phyloP scores from a whole-genome alignment of 1,284 basidiomycete genomes.

The Baeospora myosura region DNA sequence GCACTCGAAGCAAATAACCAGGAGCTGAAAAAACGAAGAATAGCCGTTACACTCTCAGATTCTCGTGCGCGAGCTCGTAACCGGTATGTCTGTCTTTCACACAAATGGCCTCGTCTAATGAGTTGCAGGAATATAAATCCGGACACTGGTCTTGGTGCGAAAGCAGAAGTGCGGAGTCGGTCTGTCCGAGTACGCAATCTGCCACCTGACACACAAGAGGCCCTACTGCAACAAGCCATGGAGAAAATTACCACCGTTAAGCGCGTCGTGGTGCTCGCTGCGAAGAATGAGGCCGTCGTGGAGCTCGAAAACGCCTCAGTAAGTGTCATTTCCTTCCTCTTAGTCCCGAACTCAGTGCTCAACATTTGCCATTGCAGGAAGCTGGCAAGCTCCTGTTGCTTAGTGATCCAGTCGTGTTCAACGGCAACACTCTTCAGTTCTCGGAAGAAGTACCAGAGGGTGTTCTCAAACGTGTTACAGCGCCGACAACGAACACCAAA shows the following conservation, averaged over 20 bases:
- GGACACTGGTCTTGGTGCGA: conserved; percentile 50
- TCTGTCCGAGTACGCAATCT: conserved; percentile 72
- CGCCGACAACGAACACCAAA: conserved; percentile 31
- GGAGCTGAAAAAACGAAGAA: conserved; percentile 77
- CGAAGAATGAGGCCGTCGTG: conserved; percentile 64
- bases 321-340: conserved; percentile 21
- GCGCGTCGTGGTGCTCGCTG: conserved; percentile 69
- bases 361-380: conserved; percentile 42
- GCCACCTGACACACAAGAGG: conserved; percentile 70
- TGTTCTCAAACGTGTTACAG: conserved; percentile 26
- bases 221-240: conserved; percentile 78
- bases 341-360: conserved; percentile 4
- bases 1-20: conserved; percentile 78
- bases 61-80: conserved; percentile 54
- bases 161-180: conserved; percentile 58
- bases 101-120: neutral
- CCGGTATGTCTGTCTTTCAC: conserved; percentile 28
- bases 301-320: conserved; percentile 73
- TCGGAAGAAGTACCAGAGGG: conserved; percentile 41
- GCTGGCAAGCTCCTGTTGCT: conserved; percentile 70
- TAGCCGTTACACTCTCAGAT: conserved; percentile 79
- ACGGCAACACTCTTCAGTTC: conserved; percentile 49
- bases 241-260: conserved; percentile 72
- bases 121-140: conserved; percentile 18
- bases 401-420: conserved; percentile 61